Evolutionary conservation across 2,329 filamentous ascomycete genomes (phyloP), one percentile per base, ranked within the genome.

Genomic region (Colletotrichum sp.): DNA sequence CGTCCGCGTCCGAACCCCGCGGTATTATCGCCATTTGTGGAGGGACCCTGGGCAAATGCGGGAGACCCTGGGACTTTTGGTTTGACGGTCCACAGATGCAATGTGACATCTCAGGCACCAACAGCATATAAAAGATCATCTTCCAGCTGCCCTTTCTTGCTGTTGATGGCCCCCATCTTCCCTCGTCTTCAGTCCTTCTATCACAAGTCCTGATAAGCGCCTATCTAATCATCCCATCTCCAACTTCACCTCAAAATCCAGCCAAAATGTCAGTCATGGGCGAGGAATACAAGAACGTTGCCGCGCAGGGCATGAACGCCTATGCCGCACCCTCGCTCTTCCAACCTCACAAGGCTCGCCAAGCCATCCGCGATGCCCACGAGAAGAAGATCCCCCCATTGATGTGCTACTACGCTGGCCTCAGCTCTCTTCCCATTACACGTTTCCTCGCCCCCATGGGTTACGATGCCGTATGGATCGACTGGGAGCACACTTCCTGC

Each of bases 401-500:
- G n/a, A 75, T 87, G 59, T 84, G 84, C 18, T 86, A 85, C 80
- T 89, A 87, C 76, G 79, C 82, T 10, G 86, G 84, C 26, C 80
- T 89, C 16, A 83, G 84, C 71, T 84, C 83, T 12, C 72, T 87
- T 1, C 84, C 86, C 18, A 79, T 86, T 15, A 84, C 84, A 3
- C 85, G 87, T 30, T 81, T 86, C 65, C 78, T 86, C 18, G 86
- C 88, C 5, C 85, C 85, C 13, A 80, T 89, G 70, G 85, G 85
- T 3, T 88, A 81, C 68, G 88, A 89, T 76, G 75, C 82, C 10
- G 82, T 87, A 1, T 88, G 85, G 83, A 85, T 89, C 73, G 87
- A 89, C 82, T 88, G 87, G 87, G 88, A 89, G 79, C 87, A 89
- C 80, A 83, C 82, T 9, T 80, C 86, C 5, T 88, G 85, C 78